These are phyloP conservation scores for Acorus gramineus DNA, from an alignment of 106 monocot species.

Conservation along the genomic window DNA sequence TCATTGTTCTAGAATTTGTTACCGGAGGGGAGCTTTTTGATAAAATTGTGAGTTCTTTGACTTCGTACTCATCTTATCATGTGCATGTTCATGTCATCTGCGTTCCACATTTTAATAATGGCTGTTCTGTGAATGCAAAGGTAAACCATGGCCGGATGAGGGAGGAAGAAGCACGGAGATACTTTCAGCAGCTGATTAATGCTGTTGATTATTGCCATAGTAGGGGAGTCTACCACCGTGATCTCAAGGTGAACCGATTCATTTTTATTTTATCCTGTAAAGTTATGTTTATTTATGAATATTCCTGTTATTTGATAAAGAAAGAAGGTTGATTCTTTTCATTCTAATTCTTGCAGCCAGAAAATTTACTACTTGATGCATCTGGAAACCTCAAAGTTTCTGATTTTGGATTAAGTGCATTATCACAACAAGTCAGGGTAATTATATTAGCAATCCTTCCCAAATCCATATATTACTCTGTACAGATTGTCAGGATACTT, in stretches of 20 bases:
- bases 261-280: not conserved
- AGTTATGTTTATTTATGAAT: too few relatives aligned
- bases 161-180: slow-evolving; percentile 67
- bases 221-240: slow-evolving; percentile 80
- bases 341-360: slow-evolving; percentile 40
- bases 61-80: not conserved
- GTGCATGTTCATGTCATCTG: not conserved
- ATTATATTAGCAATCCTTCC: not conserved
- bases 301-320: not conserved
- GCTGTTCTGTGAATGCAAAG: slow-evolving; percentile 11
- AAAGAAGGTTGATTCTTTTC: not conserved
- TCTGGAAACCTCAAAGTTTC: slow-evolving; percentile 76
- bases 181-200: slow-evolving; percentile 82
- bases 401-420: slow-evolving; percentile 86
- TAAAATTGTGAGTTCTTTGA: slow-evolving; percentile 59
- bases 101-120: not conserved
- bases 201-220: slow-evolving; percentile 95
- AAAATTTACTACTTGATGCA: slow-evolving; percentile 78
- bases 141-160: slow-evolving; percentile 69
- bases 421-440: slow-evolving; percentile 84
- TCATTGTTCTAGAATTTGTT: slow-evolving; percentile 78
- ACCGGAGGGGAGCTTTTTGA: slow-evolving; percentile 88
- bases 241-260: slow-evolving; percentile 46
- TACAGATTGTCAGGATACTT: too few relatives aligned
- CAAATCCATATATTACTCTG: too few relatives aligned